phyloP scores from a whole-genome alignment of 2,329 filamentous ascomycete genomes.

The Talaromyces sp. region DNA sequence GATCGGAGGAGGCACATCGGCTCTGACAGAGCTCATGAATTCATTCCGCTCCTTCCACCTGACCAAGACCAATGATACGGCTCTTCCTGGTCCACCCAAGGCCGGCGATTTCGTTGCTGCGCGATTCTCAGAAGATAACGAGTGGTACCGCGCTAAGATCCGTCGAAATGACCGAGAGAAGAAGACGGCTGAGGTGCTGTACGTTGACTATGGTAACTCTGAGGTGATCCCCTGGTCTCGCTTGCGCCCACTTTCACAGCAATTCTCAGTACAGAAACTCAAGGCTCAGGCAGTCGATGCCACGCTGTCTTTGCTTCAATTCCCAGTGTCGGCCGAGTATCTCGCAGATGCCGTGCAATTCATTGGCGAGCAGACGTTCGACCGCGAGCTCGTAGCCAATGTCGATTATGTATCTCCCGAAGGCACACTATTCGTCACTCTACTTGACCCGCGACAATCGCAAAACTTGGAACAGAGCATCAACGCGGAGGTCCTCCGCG shows the following conservation, averaged over 20 bases:
- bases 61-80: slow-evolving; percentile 72
- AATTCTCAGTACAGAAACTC: slow-evolving; percentile 77
- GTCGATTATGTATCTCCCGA: slow-evolving; percentile 84
- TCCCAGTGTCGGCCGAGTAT: slow-evolving; percentile 79
- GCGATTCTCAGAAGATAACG: slow-evolving; percentile 80
- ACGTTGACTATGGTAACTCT: slow-evolving; percentile 94
- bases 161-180: slow-evolving; percentile 87
- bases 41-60: slow-evolving; percentile 89
- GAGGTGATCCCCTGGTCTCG: slow-evolving; percentile 82
- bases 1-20: slow-evolving; percentile 78
- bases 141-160: slow-evolving; percentile 92
- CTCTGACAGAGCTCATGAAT: slow-evolving; percentile 82
- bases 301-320: slow-evolving; percentile 80
- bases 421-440: slow-evolving; percentile 76
- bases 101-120: slow-evolving; percentile 87
- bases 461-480: slow-evolving; percentile 70
- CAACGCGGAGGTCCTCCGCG: slow-evolving; percentile 80
- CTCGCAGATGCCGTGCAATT: slow-evolving; percentile 73
- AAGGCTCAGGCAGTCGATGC: slow-evolving; percentile 85
- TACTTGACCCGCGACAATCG: slow-evolving; percentile 70
- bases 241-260: slow-evolving; percentile 75
- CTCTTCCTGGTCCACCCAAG: slow-evolving; percentile 74
- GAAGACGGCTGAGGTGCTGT: slow-evolving; percentile 85
- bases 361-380: slow-evolving; percentile 70
- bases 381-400: slow-evolving; percentile 77